phyloP scores from a whole-genome alignment of 2,329 filamentous ascomycete genomes.

The Verticillium alfalfae region DNA sequence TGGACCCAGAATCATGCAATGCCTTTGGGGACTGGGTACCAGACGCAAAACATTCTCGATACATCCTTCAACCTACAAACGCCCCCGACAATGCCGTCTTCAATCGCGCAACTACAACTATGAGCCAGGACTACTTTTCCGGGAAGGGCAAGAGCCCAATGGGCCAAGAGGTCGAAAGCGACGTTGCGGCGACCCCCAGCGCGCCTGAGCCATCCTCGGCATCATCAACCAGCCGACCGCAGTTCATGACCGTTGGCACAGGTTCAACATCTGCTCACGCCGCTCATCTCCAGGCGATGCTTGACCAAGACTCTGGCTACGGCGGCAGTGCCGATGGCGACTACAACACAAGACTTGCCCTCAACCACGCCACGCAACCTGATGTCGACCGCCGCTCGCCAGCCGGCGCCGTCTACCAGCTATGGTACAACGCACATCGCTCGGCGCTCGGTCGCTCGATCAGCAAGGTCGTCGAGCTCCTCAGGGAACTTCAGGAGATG shows the following conservation, averaged over 20 bases:
- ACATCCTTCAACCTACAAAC: slow-evolving; percentile 9
- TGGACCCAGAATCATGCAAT: slow-evolving; percentile 2
- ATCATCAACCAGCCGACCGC: slow-evolving; percentile 37
- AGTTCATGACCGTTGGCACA: slow-evolving; percentile 84
- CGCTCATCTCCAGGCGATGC: slow-evolving; percentile 69
- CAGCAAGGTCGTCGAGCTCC: slow-evolving; percentile 74
- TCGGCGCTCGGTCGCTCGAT: slow-evolving; percentile 84
- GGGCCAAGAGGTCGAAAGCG: slow-evolving; percentile 18
- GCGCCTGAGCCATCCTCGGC: slow-evolving; percentile 19
- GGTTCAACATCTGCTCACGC: slow-evolving; percentile 79
- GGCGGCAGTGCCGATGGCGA: slow-evolving; percentile 68
- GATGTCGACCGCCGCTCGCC: slow-evolving; percentile 43
- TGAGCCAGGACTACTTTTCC: slow-evolving; percentile 56
- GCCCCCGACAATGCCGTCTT: slow-evolving; percentile 26
- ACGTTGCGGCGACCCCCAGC: slow-evolving; percentile 18
- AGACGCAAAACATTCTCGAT: slow-evolving; percentile 8
- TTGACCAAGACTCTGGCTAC: slow-evolving; percentile 86
- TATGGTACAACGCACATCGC: slow-evolving; percentile 92
- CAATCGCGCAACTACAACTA: slow-evolving; percentile 26
- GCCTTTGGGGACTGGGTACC: not conserved
- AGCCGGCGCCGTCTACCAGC: slow-evolving; percentile 81
- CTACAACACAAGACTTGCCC: slow-evolving; percentile 24
- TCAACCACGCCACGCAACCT: slow-evolving; percentile 15
- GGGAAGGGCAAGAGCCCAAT: slow-evolving; percentile 47
- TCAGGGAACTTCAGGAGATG: slow-evolving; percentile 80